phyloP scores from a whole-genome alignment of 2,329 filamentous ascomycete species.

The Bipolaris bicolor region DNA sequence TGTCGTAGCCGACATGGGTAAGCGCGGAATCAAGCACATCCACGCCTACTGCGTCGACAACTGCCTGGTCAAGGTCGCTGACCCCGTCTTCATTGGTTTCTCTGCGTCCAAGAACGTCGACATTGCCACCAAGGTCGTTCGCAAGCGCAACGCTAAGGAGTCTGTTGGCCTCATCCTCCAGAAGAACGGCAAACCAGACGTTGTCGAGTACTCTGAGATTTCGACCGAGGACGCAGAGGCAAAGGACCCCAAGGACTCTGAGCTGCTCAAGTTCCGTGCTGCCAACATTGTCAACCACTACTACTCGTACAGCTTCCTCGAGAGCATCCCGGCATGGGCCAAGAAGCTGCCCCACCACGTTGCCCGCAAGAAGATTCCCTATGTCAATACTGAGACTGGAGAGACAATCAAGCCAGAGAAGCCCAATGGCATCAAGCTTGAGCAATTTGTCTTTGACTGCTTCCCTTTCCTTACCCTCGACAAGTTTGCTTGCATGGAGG shows the following conservation, averaged over 20 bases:
- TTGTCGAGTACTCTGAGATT: constrained; percentile 99
- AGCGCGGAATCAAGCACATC: constrained; percentile 89
- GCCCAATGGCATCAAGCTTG: constrained; percentile 97
- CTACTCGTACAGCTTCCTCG: constrained; percentile 93
- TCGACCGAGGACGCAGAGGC: constrained; percentile 87
- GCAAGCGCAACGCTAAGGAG: constrained; percentile 95
- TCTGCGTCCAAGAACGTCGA: constrained; percentile 85
- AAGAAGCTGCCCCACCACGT: constrained; percentile 92
- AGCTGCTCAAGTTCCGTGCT: constrained; percentile 90
- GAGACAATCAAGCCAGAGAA: constrained; percentile 87
- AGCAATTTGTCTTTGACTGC: constrained; percentile 99
- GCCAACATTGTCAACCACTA: constrained; percentile 99
- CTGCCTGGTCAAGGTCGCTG: constrained; percentile 98
- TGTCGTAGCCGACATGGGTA: constrained; percentile 84
- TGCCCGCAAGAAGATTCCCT: constrained; percentile 97
- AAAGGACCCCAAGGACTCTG: constrained; percentile 78
- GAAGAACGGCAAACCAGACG: constrained; percentile 95
- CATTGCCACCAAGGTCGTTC: constrained; percentile 98
- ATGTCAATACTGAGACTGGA: constrained; percentile 75
- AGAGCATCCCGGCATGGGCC: constrained; percentile 85
- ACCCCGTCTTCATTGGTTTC: constrained; percentile 95
- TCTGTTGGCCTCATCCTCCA: constrained; percentile 92
- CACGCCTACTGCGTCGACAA: constrained; percentile 99
- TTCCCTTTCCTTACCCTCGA: constrained; percentile 86
- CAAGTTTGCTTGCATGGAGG: constrained; percentile 95